Evolutionary conservation across 768 basidiomycete genomes (phyloP).

Genomic region (Boletus reticuloceps): DNA sequence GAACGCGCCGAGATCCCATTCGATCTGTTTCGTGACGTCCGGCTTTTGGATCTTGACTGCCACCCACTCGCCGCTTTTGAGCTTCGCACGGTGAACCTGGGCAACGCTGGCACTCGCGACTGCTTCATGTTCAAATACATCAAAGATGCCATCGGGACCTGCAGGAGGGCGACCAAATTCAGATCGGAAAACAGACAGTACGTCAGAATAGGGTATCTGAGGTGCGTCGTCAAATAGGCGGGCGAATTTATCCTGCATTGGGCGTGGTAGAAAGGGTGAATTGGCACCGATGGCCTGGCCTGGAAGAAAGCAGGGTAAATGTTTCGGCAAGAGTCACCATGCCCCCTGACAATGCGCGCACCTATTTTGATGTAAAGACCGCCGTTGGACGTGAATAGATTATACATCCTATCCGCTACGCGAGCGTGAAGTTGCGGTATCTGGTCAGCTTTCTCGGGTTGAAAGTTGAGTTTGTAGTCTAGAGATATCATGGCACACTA

Average conservation of each 20-base stretch:
- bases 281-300: slow-evolving; percentile 84
- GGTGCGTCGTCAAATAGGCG: slow-evolving; percentile 89
- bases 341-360: slow-evolving; percentile 15
- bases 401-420: slow-evolving; percentile 73
- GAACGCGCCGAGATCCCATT: slow-evolving; percentile 76
- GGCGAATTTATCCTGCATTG: slow-evolving; percentile 80
- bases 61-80: slow-evolving; percentile 60
- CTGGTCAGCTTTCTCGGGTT: slow-evolving; percentile 59
- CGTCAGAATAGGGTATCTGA: slow-evolving; percentile 69
- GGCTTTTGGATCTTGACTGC: slow-evolving; percentile 96
- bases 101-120: slow-evolving; percentile 90
- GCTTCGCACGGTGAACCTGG: slow-evolving; percentile 82
- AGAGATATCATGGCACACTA: slow-evolving; percentile 69
- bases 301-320: slow-evolving; percentile 6
- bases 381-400: slow-evolving; percentile 78
- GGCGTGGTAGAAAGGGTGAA: slow-evolving; percentile 77
- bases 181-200: slow-evolving; percentile 61
- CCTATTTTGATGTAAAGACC: slow-evolving; percentile 87
- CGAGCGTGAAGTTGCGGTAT: slow-evolving; percentile 85
- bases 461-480: slow-evolving; percentile 90
- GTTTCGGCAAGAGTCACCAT: neutral
- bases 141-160: slow-evolving; percentile 73
- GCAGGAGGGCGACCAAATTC: slow-evolving; percentile 68
- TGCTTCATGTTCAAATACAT: slow-evolving; percentile 70
- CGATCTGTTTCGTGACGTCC: slow-evolving; percentile 80